Base-by-base conservation (phyloP, 768 basidiomycete species). In the Floccularia luteovirens region DNA sequence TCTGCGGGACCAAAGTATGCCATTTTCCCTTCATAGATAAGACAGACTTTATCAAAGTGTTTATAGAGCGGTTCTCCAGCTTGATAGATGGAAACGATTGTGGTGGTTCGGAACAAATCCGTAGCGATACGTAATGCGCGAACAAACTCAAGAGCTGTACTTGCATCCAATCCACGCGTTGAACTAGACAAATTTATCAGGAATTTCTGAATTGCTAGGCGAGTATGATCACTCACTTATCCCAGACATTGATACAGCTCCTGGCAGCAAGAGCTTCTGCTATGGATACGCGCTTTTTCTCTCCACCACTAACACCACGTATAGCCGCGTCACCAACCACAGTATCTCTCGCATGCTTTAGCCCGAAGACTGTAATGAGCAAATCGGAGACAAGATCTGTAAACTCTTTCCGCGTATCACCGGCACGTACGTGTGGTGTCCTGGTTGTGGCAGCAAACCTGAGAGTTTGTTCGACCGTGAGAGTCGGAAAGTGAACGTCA, bases 41-140 rank as follows among this genome's bases (percentile, higher is more conserved):
- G 75, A 53, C 82, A 79, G 24, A 90, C 82, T 54, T 89, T 87
- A 69, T 89, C 84, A 53, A 90, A 91, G 31, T 70, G 63, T 16
- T 71, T 43, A 43, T 78, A 82, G 0, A 82, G 54, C 2, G 67
- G 66, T 54, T 90, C 85, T 41, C 81, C 80, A 5, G 85, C 89
- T 58, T 91, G 89, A 58, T 91, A 90, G 25, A 92, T 75, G 1
- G 85, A 82, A n/a, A 86, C 83, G 42, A 91, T 72, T 0, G 81
- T 87, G 0, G 81, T 63, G 13, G 57, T 43, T n/a, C 61, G 53
- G 40, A 64, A 64, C 2, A 70, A 62, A 48, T 87, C 78, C 0
- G 84, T 83, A 3, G 72, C 64, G 30, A 77, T 67, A 2, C 84
- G 74, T 24, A 89, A 64, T 1, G 79, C 75, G 32, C 69, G 76